A percentile compares a stretch with the other conserved stretches of the same genome.
phyloP scores from a whole-genome alignment of 768 basidiomycete species.

The Lentinula lateritia region DNA sequence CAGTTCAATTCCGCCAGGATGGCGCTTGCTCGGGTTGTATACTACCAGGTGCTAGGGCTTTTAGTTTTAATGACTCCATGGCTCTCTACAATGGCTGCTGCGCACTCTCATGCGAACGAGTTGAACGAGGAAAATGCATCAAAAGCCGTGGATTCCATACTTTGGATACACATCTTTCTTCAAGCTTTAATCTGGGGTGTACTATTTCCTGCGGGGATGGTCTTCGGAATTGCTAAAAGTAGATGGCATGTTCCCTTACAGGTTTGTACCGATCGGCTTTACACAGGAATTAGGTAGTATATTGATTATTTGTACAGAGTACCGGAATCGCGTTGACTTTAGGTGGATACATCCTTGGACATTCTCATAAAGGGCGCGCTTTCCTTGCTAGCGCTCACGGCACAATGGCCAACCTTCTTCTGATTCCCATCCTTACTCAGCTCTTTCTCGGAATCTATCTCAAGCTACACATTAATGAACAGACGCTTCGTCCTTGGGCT shows the following conservation, averaged over 20 bases:
- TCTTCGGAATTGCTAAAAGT: conserved; percentile 69
- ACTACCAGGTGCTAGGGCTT: not conserved
- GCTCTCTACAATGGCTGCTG: conserved; percentile 14
- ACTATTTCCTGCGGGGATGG: conserved; percentile 82
- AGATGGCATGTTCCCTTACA: conserved; percentile 91
- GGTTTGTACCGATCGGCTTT: conserved; percentile 28
- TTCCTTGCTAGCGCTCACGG: conserved; percentile 77
- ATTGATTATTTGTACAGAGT: conserved; percentile 31
- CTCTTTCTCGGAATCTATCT: conserved; percentile 79
- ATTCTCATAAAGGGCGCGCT: conserved; percentile 75
- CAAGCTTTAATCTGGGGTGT: conserved; percentile 82
- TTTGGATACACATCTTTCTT: conserved; percentile 80
- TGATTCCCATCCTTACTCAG: conserved; percentile 63
- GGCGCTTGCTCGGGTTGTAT: not conserved
- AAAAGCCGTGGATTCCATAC: conserved; percentile 67
- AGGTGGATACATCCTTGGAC: conserved; percentile 77
- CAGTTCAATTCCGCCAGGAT: not conserved
- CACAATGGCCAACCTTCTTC: conserved; percentile 56
- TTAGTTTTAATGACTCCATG: not conserved
- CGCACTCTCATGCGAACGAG: conserved; percentile 60
- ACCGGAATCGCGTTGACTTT: conserved; percentile 64
- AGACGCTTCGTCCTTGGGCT: conserved; percentile 62
- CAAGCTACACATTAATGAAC: conserved; percentile 86
- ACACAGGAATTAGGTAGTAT: not conserved
- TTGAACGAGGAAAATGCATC: conserved; percentile 57